phyloP scores from a whole-genome alignment of 306 rosid genomes.

The Fragaria ananassa region DNA sequence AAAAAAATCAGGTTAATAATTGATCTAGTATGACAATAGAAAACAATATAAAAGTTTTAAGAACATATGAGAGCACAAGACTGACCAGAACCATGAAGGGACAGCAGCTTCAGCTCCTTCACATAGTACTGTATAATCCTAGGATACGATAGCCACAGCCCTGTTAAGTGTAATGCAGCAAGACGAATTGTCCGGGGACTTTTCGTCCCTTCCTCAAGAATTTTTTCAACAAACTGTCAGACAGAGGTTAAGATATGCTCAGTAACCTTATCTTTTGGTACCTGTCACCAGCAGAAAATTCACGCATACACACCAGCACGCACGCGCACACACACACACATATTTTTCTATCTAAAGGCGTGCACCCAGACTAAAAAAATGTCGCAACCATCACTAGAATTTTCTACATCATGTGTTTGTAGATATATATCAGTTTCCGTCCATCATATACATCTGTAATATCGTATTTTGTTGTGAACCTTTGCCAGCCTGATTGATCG shows the following conservation, averaged over 20 bases:
- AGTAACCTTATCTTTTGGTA: background rate
- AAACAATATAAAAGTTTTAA: constrained; percentile 13
- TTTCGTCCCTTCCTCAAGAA: constrained; percentile 85
- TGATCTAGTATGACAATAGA: constrained; percentile 17
- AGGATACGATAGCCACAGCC: constrained; percentile 80
- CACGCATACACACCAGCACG: background rate
- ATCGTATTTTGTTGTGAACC: background rate
- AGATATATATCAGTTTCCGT: no score
- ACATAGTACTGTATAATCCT: constrained; percentile 71
- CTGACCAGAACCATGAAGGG: constrained; percentile 88
- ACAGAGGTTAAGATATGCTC: constrained; percentile 21
- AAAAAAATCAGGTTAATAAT: constrained; percentile 1
- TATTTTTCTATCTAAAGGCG: background rate
- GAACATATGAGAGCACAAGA: constrained; percentile 8
- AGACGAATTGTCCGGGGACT: constrained; percentile 98
- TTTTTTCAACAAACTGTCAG: constrained; percentile 66
- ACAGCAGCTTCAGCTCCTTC: constrained; percentile 74
- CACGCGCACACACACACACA: no score
- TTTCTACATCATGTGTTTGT: background rate
- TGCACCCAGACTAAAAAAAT: no score
- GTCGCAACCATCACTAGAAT: background rate
- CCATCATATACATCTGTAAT: no score
- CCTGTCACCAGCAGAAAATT: background rate
- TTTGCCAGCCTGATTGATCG: background rate
- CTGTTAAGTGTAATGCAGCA: constrained; percentile 90